Evolutionary conservation across 108 stramenopile species (phyloP).

Genomic region (Conticribra guillardii): DNA sequence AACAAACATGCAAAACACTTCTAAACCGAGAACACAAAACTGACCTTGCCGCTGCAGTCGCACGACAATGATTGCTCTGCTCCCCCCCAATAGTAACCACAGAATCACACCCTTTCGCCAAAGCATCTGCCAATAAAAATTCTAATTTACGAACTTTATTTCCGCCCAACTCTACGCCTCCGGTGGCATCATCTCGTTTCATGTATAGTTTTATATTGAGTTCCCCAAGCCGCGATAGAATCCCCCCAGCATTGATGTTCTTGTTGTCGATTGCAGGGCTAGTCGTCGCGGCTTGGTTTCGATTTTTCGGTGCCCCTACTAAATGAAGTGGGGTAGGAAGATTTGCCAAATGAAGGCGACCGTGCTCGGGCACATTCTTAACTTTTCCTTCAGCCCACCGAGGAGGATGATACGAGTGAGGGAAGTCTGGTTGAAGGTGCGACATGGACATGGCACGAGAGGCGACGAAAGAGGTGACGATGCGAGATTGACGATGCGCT

Average conservation of each 20-base stretch:
- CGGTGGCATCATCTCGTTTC: conserved; percentile 90
- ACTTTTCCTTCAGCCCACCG: conserved; percentile 44
- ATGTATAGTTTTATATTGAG: conserved; percentile 56
- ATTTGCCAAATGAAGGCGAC: conserved; percentile 67
- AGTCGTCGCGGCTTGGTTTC: neutral
- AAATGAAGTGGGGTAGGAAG: conserved; percentile 71
- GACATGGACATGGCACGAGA: no score
- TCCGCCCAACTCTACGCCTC: conserved; percentile 83
- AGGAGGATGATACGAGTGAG: conserved; percentile 55
- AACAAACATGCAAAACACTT: no score
- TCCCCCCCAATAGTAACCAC: conserved; percentile 92
- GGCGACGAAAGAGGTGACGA: no score
- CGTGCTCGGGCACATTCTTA: conserved; percentile 40
- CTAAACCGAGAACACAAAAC: no score
- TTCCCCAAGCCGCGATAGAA: conserved; percentile 41
- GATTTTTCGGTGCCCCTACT: conserved; percentile 20
- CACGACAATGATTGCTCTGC: conserved; percentile 92
- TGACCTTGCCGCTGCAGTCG: conserved; percentile 78
- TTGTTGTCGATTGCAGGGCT: neutral
- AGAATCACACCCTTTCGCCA: conserved; percentile 53
- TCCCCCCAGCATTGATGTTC: no score
- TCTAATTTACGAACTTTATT: conserved; percentile 93
- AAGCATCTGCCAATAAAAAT: conserved; percentile 87
- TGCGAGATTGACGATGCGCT: no score
- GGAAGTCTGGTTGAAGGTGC: conserved; percentile 24